Base-by-base conservation (phyloP, 768 basidiomycete species). In the Boletus insuetus region DNA sequence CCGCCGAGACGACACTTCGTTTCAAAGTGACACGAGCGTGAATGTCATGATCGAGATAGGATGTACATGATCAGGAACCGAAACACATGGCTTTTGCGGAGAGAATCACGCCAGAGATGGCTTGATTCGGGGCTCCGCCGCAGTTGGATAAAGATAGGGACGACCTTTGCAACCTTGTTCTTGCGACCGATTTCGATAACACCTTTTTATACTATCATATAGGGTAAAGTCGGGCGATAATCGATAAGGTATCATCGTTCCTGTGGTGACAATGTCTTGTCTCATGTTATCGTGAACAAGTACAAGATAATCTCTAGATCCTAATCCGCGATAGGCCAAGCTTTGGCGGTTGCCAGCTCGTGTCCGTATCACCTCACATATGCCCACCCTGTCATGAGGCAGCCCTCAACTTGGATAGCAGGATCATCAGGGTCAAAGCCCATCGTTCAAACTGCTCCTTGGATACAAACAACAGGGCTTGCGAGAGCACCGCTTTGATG, bases 371-470 rank as follows among this genome's bases (percentile, higher is more conserved):
- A n/a, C 3, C 3, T 9, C 37, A 10, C 16, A 34, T 29, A 16
- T 26, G 10, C 20, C 24, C 11, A 2, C 16, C 20, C 26, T 20
- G 17, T 59, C 48, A 70, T 19, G 59, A 47, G 2, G 46, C n/a
- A 10, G 53, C 26, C 22, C 56, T 51, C 32, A 69, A 50, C 58
- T 62, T 77, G 31, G 82, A 71, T 35, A 74, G 73, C 40, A 87
- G 55, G 22, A 84, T 69, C 78, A 91, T 84, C 55, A 94, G 80
- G 13, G 79, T 72, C 51, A 93, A 75, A 1, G 92, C 86, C 82
- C 89, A 96, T 5, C 82, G 83, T 69, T 99, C 97, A 64, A 99
- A 95, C 66, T 94, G 91, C 65, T 98, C 96, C 74, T 99, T 99
- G 59, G 94, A 91, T 77, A 96, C 89, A 78, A 99, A 99, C 50